Base-by-base conservation (phyloP, 2,329 filamentous ascomycete genomes). In the Colletotrichum acutatum region DNA sequence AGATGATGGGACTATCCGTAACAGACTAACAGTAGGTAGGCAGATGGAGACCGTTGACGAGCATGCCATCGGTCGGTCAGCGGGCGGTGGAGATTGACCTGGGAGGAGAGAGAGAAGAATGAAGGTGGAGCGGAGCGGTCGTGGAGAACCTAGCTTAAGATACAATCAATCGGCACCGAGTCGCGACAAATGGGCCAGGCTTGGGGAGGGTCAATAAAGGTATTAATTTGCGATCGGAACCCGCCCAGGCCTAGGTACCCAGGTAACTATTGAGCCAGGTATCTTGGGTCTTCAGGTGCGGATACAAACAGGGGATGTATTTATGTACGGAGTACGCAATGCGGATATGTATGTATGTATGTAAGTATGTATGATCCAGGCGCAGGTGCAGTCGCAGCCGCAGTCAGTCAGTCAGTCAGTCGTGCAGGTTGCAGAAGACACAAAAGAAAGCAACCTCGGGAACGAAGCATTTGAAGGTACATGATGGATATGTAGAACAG, bases 31-130 rank as follows among this genome's bases (percentile, higher is more conserved):
- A 16, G 37, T 7, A 42, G 5, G 42, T 49, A 49, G 42, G 34
- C 22, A 16, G 65, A 54, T 52, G 57, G 65, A 62, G 34, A 66
- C 68, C n/a, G 57, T 54, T 26, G 59, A 66, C 66, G 53, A 69
- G 70, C 46, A 28, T 46, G 26, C 28, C 46, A 60, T 60, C 66
- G 66, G 49, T 60, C 66, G 56, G 60, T 57, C 53, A 54, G 28
- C 30, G 59, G 66, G 52, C 59, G 54, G 69, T 14, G 16, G 19
- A 9, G 53, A 32, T 66, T n/a, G n/a, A n/a, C n/a, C n/a, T n/a
- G n/a, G n/a, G n/a, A n/a, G 70, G 66, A 65, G 56, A 34, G 54
- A 32, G 42, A 49, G 42, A n/a, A n/a, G 42, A 49, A 42, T 42
- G 11, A 34, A 34, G 32, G 11, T 34, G 12, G 37, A 42, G 37